Evolutionary conservation across 768 basidiomycete genomes (phyloP), one percentile per base, ranked within the genome.

Genomic region (Crassisporium funariophilum): DNA sequence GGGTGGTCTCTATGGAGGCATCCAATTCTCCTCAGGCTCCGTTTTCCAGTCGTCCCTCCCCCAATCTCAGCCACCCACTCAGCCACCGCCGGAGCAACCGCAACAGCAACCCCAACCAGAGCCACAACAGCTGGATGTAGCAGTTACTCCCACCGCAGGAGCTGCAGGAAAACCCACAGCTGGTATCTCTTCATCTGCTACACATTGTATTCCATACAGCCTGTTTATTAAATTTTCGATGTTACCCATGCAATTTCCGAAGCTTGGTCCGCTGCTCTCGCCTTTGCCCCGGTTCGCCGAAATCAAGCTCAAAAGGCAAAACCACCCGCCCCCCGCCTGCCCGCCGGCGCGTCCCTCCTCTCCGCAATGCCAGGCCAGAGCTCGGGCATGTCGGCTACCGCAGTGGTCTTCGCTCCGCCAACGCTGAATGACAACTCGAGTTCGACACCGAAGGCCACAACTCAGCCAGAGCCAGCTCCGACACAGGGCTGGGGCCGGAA

Each of bases 181-280:
- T 65, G 78, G 79, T 81, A 80, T 76, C 72, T 74, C 72, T 75
- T 71, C 64, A 72, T 73, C 72, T 74, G 66, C 68, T 72, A 65
- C 67, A 64, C 67, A 64, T 74, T 68, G 69, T 64, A 61, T 63
- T 61, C 63, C 62, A 60, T 78, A 75, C 68, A 77, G 62, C 67
- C 64, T 70, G 68, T 75, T 82, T 78, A 81, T 82, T 83, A 68
- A 79, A 78, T 72, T 70, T 48, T 61, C 66, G 53, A 67, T 70
- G 54, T 67, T 70, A 57, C 59, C 54, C 63, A 62, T 46, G 11
- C n/a, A 10, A 31, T 31, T 31, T 31, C 29, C 29, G 29, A 77
- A 91, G 90, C 83, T 67, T 93, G 91, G 90, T 93, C 91, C 57
- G 86, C 91, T 52, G 81, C 90, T 11, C 86, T 93, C 54, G 91